Base-by-base conservation (phyloP, 2,329 filamentous ascomycete species). In the Calonectria crousiana region DNA sequence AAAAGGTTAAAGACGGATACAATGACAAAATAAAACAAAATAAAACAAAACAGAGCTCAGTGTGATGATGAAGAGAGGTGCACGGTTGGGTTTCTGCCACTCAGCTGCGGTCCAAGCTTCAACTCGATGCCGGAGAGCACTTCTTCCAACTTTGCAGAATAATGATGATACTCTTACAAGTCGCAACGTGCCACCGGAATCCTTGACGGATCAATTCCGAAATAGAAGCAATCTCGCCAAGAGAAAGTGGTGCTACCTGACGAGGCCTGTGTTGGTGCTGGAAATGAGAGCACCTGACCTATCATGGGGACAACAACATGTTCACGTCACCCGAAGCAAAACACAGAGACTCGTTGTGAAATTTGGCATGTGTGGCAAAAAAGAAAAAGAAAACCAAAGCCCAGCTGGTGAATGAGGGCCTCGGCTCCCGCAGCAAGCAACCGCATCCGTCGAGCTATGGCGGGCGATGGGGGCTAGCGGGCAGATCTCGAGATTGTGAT, bases 401-500 rank as follows among this genome's bases (percentile, higher is more conserved):
- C 41, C 32, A 14, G n/a, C 23, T 14, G 34, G n/a, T 41, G 34
- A 20, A 20, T 34, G 56, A 60, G 56, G 56, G 56, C 56, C 56
- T 41, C 56, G 56, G 56, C 34, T 41, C 30, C 32, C 23, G 56
- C 30, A 41, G n/a, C 14, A 41, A 60, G 56, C 16, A 60, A 34
- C 56, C 56, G 10, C 56, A 60, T 34, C 36, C n/a, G 34, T 41
- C 34, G 30, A 60, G 34, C 20, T 23, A 3, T 36, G 28, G 23
- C 34, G 56, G 58, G 32, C 51, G 58, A 51, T 67, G 32, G 18
- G 14, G 44, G 56, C 67, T 66, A 70, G 49, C 66, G 67, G 65
- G 30, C 26, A 26, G 53, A 72, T 72, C 23, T 66, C 52, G 41
- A 47, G 58, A 60, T 51, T 72, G 56, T 72, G 69, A 74, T 69